Percentiles rank a stretch among this genome's conserved stretches.
phyloP scores from a whole-genome alignment of 805 yeast species.

The Saturnispora serradocipensis region DNA sequence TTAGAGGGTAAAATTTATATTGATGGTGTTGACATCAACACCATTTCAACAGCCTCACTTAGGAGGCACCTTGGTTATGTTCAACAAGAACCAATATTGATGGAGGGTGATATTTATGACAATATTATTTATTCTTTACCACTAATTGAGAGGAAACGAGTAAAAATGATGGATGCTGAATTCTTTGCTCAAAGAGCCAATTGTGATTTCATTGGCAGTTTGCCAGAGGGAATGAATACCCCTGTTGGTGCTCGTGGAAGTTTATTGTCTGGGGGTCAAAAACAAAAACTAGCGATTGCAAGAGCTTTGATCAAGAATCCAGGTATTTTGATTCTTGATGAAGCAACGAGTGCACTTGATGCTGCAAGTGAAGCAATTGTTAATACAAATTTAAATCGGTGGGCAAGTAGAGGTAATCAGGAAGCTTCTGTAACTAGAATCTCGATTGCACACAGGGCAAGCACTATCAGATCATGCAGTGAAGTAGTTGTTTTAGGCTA shows the following conservation, averaged over 20 bases:
- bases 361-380: constrained; percentile 81
- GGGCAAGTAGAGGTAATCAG: constrained; percentile 30
- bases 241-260: constrained; percentile 76
- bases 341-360: constrained; percentile 90
- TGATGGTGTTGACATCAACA: constrained; percentile 56
- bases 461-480: constrained; percentile 79
- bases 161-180: constrained; percentile 50
- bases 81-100: constrained; percentile 84
- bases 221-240: constrained; percentile 79
- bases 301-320: constrained; percentile 64
- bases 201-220: constrained; percentile 60
- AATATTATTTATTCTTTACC: constrained; percentile 69
- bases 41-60: constrained; percentile 67
- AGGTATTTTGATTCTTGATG: constrained; percentile 53
- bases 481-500: constrained; percentile 73
- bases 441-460: constrained; percentile 84
- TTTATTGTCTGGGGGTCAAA: constrained; percentile 62
- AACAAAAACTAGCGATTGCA: constrained; percentile 70
- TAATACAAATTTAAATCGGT: constrained; percentile 55
- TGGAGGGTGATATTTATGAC: constrained; percentile 81
- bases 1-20: constrained; percentile 53
- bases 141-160: constrained; percentile 37
- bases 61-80: constrained; percentile 78
- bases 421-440: constrained; percentile 64
- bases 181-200: constrained; percentile 67